Evolutionary conservation across 495 filamentous ascomycete genomes (phyloP).

Genomic region (Apodospora peruviana): DNA sequence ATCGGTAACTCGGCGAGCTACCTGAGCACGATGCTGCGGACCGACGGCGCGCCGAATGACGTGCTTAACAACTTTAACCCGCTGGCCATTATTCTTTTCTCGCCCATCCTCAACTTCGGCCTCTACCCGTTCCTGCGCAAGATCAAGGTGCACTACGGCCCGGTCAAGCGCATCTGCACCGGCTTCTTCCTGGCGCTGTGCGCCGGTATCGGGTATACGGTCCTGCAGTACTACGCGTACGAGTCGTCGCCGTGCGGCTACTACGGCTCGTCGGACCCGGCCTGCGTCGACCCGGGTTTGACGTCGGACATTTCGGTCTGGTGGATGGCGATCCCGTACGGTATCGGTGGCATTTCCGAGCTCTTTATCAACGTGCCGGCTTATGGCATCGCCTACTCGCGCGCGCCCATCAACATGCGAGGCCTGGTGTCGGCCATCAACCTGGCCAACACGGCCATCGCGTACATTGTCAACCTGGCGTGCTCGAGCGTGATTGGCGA

Average conservation of each 20-base stretch:
- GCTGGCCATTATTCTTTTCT: conserved; percentile 62
- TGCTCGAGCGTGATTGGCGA: conserved; percentile 55
- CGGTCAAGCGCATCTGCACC: conserved; percentile 67
- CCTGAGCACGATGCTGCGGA: conserved; percentile 58
- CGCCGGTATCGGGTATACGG: conserved; percentile 59
- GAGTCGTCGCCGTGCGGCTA: conserved; percentile 44
- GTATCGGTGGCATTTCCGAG: conserved; percentile 57
- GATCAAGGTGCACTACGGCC: conserved; percentile 59
- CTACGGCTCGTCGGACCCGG: conserved; percentile 38
- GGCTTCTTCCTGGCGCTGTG: conserved; percentile 62
- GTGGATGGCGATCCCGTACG: conserved; percentile 46
- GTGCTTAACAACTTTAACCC: conserved; percentile 73
- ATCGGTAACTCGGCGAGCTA: conserved; percentile 41
- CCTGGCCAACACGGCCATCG: conserved; percentile 54
- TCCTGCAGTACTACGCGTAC: conserved; percentile 71
- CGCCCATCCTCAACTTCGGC: conserved; percentile 57
- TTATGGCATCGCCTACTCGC: conserved; percentile 67
- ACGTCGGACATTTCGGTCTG: conserved; percentile 46
- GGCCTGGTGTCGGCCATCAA: conserved; percentile 62
- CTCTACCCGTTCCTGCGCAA: conserved; percentile 64
- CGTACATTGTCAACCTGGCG: conserved; percentile 53
- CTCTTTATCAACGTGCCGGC: conserved; percentile 66
- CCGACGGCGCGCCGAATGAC: conserved; percentile 69
- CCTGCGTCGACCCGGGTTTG: conserved; percentile 36
- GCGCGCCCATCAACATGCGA: conserved; percentile 63